Percentiles rank a stretch among this genome's conserved stretches.
phyloP scores from a whole-genome alignment of 2,329 filamentous ascomycete species.

The Xylariales sp. region DNA sequence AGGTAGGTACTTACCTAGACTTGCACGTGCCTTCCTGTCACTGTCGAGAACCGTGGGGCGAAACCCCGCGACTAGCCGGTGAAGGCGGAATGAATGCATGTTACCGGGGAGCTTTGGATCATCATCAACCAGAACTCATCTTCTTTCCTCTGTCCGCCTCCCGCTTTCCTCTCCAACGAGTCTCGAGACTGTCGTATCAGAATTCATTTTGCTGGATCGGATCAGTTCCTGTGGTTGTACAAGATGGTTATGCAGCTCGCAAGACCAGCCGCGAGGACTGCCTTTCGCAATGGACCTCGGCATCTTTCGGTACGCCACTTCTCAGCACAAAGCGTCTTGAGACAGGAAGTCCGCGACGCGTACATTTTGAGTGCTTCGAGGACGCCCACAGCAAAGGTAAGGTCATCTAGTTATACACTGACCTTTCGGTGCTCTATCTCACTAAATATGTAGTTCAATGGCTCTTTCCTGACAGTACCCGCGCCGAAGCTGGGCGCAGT shows the following conservation, averaged over 20 bases:
- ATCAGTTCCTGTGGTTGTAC: too few relatives aligned
- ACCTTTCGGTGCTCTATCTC: neutral
- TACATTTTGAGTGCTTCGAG: slow-evolving; percentile 90
- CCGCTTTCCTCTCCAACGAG: neutral
- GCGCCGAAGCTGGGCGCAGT: slow-evolving; percentile 85
- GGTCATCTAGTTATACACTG: too few relatives aligned
- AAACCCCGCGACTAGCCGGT: slow-evolving; percentile 6
- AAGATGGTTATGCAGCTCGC: slow-evolving; percentile 21
- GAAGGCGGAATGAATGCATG: slow-evolving; percentile 1
- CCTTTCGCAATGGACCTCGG: slow-evolving; percentile 15
- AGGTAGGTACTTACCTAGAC: too few relatives aligned
- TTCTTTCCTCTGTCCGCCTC: neutral
- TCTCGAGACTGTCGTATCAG: too few relatives aligned
- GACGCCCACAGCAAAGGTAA: slow-evolving; percentile 87
- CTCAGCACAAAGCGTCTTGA: slow-evolving; percentile 38
- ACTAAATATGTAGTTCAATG: slow-evolving; percentile 69
- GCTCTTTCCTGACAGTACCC: slow-evolving; percentile 75
- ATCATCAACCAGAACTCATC: neutral
- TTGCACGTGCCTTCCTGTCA: too few relatives aligned
- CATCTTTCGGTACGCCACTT: slow-evolving; percentile 36
- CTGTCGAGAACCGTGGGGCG: slow-evolving; percentile 7
- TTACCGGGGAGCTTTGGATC: slow-evolving; percentile 4
- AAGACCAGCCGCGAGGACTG: slow-evolving; percentile 17
- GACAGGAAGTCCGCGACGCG: slow-evolving; percentile 75
- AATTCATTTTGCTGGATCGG: neutral